phyloP scores from a whole-genome alignment of 345 rosid genomes.

The Eutrema japonicum region DNA sequence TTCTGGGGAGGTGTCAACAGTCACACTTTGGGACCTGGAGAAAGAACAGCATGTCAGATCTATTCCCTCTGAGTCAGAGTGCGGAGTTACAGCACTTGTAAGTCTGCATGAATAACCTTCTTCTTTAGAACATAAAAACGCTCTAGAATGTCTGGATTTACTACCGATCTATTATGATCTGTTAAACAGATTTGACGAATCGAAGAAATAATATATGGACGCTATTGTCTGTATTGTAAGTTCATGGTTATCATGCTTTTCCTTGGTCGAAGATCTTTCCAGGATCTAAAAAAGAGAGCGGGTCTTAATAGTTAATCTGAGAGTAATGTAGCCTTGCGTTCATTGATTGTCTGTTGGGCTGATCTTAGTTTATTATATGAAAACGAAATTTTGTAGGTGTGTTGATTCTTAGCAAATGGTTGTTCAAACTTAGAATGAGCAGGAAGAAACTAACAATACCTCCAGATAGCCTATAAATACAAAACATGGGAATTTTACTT shows the following conservation, averaged over 20 bases:
- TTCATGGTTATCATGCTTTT: constrained; percentile 28
- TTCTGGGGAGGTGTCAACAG: constrained; percentile 82
- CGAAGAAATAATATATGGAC: background rate
- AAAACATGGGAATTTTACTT: constrained; percentile 16
- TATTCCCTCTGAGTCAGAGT: constrained; percentile 71
- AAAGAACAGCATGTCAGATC: constrained; percentile 82
- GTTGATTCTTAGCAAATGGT: constrained; percentile 18
- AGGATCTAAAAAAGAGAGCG: constrained; percentile 4
- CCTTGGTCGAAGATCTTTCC: constrained; percentile 2
- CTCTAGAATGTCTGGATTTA: constrained; percentile 22
- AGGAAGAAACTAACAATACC: constrained; percentile 26
- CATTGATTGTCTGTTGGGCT: constrained; percentile 9
- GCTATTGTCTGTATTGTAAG: constrained; percentile 3
- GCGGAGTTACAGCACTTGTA: constrained; percentile 85
- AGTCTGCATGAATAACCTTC: constrained; percentile 43
- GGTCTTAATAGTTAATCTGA: constrained; percentile 12
- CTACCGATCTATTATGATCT: constrained; percentile 12
- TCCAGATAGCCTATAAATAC: constrained; percentile 6
- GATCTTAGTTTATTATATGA: constrained; percentile 7
- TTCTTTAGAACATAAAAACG: constrained; percentile 24
- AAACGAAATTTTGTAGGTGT: background rate
- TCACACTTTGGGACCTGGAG: constrained; percentile 91
- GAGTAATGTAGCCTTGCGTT: constrained; percentile 3
- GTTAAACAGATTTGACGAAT: constrained; percentile 2
- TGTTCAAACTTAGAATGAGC: constrained; percentile 24